Conservation (phyloP, 345 rosid genomes). For the Salix dunnii region DNA sequence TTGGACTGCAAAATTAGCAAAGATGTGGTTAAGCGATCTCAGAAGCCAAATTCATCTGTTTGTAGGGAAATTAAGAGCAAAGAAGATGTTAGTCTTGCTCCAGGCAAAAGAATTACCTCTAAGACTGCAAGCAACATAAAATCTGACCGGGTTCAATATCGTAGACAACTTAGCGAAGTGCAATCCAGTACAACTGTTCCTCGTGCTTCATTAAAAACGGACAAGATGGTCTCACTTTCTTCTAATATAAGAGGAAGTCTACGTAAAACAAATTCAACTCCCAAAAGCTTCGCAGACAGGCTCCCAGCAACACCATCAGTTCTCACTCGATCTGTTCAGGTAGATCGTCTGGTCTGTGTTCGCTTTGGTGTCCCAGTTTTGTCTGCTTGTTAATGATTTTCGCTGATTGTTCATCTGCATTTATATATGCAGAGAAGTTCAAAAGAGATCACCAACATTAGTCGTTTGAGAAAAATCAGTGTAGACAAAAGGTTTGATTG, state of each 20-base stretch:
- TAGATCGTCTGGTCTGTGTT: background rate
- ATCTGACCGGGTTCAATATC: background rate
- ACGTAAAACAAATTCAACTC: background rate
- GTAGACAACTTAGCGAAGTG: background rate
- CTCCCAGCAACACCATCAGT: background rate
- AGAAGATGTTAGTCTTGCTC: background rate
- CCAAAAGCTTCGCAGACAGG: conserved; percentile 8
- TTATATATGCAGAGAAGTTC: conserved; percentile 14
- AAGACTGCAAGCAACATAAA: background rate
- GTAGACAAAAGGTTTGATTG: conserved; percentile 14
- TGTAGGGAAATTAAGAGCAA: background rate
- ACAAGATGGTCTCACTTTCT: background rate
- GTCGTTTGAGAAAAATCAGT: conserved; percentile 1
- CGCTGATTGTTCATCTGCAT: conserved; percentile 1
- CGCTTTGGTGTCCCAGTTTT: background rate
- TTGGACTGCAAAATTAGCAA: background rate
- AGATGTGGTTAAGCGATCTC: background rate
- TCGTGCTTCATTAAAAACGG: conserved; percentile 2
- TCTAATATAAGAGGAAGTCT: background rate
- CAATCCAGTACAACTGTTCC: background rate
- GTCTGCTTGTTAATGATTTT: background rate
- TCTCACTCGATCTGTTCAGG: conserved; percentile 12
- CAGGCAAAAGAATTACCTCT: conserved; percentile 5
- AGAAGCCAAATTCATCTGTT: conserved; percentile 9
- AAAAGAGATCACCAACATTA: background rate